Base-by-base conservation (phyloP, 148 eudicot genomes). In the Chenopodium berlandieri region DNA sequence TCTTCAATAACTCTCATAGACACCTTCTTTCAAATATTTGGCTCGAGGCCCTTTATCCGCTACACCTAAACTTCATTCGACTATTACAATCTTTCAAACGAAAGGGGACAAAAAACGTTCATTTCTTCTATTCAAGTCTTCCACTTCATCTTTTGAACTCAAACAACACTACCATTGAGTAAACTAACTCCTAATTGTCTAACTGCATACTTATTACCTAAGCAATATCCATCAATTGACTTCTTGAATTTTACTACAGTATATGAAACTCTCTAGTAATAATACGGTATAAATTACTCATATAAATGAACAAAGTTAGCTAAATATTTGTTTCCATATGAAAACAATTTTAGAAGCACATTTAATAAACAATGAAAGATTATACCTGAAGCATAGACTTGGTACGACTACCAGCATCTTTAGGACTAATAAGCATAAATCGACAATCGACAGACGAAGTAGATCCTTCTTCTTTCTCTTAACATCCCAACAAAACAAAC, bases 401-500 rank as follows among this genome's bases (percentile, higher is more conserved):
- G 30, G 91, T 86, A 76, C 79, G 30, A 54, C 54, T 86, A 83
- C 84, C 95, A n/a, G 76, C 88, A 75, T 94, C 92, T 82, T 89
- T 94, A 74, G 98, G 94, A 83, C 90, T 91, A 40, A 92, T 68
- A 12, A 94, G 88, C 88, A 90, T 73, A 44, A 91, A 91, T 70
- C 76, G 73, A 77, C 84, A 84, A 75, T 88, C 86, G 71, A 75
- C 37, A 71, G 11, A 13, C 6, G 89, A 77, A 76, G 22, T 37
- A 32, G 46, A 46, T 32, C 48, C 82, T 17, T 78, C 78, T 7
- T 78, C 78, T 65, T 78, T 73, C 40, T 56, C 73, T 81, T 19
- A 73, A 30, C 71, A 44, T 44, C 47, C 64, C 80, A 75, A 77
- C 25, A 74, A 32, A 14, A 71, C 17, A 4, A 58, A 13, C 70